A percentile compares a stretch with the other conserved stretches of the same genome.
Evolutionary conservation across 2,329 filamentous ascomycete species (phyloP).

Genomic region (Ophiostoma sp.): DNA sequence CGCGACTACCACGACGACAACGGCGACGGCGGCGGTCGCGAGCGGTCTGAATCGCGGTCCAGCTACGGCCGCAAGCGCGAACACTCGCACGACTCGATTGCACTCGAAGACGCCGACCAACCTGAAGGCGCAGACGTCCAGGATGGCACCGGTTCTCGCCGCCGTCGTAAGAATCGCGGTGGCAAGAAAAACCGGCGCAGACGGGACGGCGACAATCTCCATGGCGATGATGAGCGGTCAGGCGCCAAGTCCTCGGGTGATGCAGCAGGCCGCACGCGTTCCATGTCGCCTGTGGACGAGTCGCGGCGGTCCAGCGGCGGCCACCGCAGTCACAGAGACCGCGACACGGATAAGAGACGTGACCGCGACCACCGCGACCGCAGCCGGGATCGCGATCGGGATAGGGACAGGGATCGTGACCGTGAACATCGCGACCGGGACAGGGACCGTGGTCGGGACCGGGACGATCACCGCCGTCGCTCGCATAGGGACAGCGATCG

Average conservation of each 20-base stretch:
- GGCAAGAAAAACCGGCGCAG: constrained; percentile 23
- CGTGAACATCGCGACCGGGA: constrained; percentile 30
- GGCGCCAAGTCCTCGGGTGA: background rate
- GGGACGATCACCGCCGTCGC: constrained; percentile 6
- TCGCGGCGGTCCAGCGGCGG: constrained; percentile 18
- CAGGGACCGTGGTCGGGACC: constrained; percentile 21
- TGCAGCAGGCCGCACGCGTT: constrained; percentile 14
- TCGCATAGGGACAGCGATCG: constrained; percentile 8
- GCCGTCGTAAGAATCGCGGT: constrained; percentile 26
- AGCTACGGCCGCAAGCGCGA: constrained; percentile 29
- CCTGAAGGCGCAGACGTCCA: background rate
- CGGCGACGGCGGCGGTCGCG: constrained; percentile 1
- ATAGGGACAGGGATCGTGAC: constrained; percentile 27
- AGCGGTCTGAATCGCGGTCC: constrained; percentile 24
- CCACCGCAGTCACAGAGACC: constrained; percentile 25
- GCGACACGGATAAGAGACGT: constrained; percentile 21
- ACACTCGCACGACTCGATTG: constrained; percentile 14
- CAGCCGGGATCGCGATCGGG: constrained; percentile 34
- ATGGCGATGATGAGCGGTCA: background rate
- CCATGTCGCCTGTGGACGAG: constrained; percentile 25
- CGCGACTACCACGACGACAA: constrained; percentile 1
- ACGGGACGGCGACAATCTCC: background rate
- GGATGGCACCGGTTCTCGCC: background rate
- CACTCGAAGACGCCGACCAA: background rate
- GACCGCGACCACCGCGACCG: constrained; percentile 32